Percentiles rank a stretch among this genome's conserved stretches.
Conservation (phyloP, 768 basidiomycete species). For the Crepidotus variabilis region DNA sequence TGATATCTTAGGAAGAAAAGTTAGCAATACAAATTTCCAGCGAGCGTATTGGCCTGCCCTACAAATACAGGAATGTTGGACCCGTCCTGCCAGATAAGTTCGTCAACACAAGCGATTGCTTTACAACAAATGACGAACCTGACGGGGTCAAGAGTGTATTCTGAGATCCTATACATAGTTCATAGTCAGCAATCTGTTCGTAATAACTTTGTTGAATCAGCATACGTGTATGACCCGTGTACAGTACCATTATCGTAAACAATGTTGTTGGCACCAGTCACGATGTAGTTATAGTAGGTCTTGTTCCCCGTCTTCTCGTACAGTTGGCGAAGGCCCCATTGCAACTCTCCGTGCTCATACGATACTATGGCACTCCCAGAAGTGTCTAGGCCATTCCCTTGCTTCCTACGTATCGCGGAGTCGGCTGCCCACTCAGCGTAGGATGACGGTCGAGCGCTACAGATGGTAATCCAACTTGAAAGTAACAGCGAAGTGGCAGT, state of each 20-base stretch:
- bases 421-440: constrained; percentile 45
- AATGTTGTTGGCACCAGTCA: constrained; percentile 32
- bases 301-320: constrained; percentile 37
- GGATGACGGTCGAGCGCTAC: constrained; percentile 27
- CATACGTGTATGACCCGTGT: constrained; percentile 34
- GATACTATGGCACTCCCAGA: constrained; percentile 30
- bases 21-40: not conserved
- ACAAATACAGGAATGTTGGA: constrained; percentile 37
- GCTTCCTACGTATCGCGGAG: constrained; percentile 37
- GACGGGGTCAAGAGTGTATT: constrained; percentile 32
- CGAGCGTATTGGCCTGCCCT: constrained; percentile 6
- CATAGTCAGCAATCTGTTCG: not conserved
- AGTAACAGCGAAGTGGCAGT: not conserved
- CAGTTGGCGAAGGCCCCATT: constrained; percentile 37
- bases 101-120: not conserved
- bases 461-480: not conserved
- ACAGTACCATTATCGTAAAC: constrained; percentile 35
- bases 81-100: constrained; percentile 25
- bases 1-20: constrained; percentile 24
- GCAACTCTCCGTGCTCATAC: constrained; percentile 37
- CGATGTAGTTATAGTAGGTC: constrained; percentile 39
- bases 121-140: constrained; percentile 17
- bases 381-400: constrained; percentile 37
- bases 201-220: not conserved
- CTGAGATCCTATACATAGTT: constrained; percentile 22